A percentile compares a stretch with the other conserved stretches of the same genome.
These are phyloP conservation scores for Climacium dendroides DNA, from an alignment of 225 moss, liverwort and hornwort species.

Conservation along the genomic window DNA sequence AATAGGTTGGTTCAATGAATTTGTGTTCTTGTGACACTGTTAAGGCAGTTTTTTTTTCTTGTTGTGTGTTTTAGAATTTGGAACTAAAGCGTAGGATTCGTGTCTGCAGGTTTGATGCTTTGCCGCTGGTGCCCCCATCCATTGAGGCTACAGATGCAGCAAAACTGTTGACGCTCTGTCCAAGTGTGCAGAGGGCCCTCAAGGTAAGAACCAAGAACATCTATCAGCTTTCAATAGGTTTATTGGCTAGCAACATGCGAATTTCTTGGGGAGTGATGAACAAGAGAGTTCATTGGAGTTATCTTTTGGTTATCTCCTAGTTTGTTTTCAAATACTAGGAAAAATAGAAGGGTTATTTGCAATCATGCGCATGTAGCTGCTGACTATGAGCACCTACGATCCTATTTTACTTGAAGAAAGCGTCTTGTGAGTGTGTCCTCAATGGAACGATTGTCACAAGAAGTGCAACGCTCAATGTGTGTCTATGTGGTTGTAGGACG, in stretches of 20 bases:
- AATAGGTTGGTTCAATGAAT: neutral
- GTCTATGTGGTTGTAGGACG: slow-evolving; percentile 40
- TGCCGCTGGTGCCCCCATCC: slow-evolving; percentile 72
- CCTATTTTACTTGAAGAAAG: neutral
- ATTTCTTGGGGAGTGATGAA: neutral
- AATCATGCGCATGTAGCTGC: neutral
- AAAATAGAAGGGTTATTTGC: neutral
- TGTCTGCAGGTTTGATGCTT: slow-evolving; percentile 67
- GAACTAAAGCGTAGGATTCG: neutral
- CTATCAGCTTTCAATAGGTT: neutral
- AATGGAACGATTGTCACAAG: neutral
- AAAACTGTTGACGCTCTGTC: slow-evolving; percentile 65
- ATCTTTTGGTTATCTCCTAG: neutral
- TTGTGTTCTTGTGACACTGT: neutral
- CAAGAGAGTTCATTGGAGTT: neutral
- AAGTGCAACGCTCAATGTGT: neutral
- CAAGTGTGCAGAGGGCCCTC: slow-evolving; percentile 69
- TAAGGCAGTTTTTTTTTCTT: neutral
- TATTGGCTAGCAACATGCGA: neutral
- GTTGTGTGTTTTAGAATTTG: neutral
- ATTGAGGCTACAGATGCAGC: slow-evolving; percentile 63
- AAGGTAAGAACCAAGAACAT: slow-evolving; percentile 47
- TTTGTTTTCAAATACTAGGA: neutral
- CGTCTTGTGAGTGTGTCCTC: neutral
- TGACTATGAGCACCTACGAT: neutral